These are phyloP conservation scores for Candida schatavii DNA, from an alignment of 805 yeast species.

Conservation along the genomic window DNA sequence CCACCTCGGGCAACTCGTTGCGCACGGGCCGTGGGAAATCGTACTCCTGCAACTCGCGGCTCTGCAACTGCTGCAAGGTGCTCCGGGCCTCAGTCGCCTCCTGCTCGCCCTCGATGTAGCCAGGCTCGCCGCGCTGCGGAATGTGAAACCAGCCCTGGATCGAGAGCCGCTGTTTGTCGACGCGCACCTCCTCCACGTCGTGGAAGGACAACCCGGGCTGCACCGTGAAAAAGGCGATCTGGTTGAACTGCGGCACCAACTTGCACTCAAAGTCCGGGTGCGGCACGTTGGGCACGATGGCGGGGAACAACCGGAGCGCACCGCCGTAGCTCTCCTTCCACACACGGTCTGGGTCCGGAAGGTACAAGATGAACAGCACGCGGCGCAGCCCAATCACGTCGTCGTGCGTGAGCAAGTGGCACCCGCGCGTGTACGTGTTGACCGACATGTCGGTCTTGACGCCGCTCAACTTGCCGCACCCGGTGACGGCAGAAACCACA, in stretches of 20 bases:
- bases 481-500: constrained; percentile 70
- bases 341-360: constrained; percentile 84
- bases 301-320: constrained; percentile 79
- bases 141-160: constrained; percentile 99
- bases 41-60: constrained; percentile 70
- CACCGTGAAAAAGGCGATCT: constrained; percentile 91
- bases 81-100: constrained; percentile 70
- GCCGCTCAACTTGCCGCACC: constrained; percentile 90
- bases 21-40: constrained; percentile 75
- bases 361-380: constrained; percentile 85
- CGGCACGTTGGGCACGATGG: constrained; percentile 87
- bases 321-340: constrained; percentile 98
- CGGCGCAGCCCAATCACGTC: constrained; percentile 96
- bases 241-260: constrained; percentile 91
- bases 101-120: constrained; percentile 79
- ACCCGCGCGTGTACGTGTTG: constrained; percentile 87
- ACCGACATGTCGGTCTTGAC: constrained; percentile 87
- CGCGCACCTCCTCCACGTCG: constrained; percentile 96
- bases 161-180: constrained; percentile 84
- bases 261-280: constrained; percentile 66
- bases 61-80: constrained; percentile 76
- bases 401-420: constrained; percentile 93
- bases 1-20: constrained; percentile 40
- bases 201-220: constrained; percentile 97
- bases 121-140: constrained; percentile 90